A percentile compares a stretch with the other conserved stretches of the same genome.
These are phyloP conservation scores for Parastagonospora nodorum DNA, from an alignment of 2,329 filamentous ascomycete species.

Conservation along the genomic window DNA sequence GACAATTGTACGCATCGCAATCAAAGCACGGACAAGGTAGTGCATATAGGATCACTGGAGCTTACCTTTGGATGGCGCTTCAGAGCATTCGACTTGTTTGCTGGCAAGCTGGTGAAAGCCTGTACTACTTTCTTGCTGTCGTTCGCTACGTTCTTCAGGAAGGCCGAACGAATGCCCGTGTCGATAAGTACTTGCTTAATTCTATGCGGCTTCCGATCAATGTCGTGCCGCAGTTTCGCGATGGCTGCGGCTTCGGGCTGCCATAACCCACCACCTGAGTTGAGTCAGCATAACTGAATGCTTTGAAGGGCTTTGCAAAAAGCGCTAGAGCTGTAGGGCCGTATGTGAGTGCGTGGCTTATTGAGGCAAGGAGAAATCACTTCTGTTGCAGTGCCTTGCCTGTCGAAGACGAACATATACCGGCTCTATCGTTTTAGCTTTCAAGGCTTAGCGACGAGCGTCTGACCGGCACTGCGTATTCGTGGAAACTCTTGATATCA, in stretches of 20 bases:
- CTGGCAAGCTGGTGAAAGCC: constrained; percentile 63
- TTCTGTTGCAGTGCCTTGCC: too few species aligned
- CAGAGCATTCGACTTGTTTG: constrained; percentile 74
- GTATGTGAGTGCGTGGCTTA: neutral
- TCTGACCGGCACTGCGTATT: too few species aligned
- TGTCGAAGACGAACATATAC: too few species aligned
- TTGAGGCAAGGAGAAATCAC: too few species aligned
- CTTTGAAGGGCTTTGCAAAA: neutral
- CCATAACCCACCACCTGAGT: constrained; percentile 78
- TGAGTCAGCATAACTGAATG: constrained; percentile 20
- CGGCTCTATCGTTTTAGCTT: too few species aligned
- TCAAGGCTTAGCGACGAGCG: too few species aligned
- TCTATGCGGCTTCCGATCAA: constrained; percentile 73
- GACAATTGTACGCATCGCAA: too few species aligned
- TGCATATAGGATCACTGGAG: constrained; percentile 12
- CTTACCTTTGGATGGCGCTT: constrained; percentile 85
- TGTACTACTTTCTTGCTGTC: constrained; percentile 66
- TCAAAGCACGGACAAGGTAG: neutral
- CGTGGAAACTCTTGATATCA: too few species aligned
- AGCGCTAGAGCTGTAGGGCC: neutral
- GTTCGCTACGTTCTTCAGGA: constrained; percentile 63
- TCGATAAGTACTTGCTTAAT: constrained; percentile 72
- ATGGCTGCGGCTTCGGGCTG: constrained; percentile 72
- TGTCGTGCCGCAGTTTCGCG: constrained; percentile 69
- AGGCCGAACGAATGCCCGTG: constrained; percentile 64